Base-by-base conservation (phyloP, 345 rosid species). In the Pistacia vera region DNA sequence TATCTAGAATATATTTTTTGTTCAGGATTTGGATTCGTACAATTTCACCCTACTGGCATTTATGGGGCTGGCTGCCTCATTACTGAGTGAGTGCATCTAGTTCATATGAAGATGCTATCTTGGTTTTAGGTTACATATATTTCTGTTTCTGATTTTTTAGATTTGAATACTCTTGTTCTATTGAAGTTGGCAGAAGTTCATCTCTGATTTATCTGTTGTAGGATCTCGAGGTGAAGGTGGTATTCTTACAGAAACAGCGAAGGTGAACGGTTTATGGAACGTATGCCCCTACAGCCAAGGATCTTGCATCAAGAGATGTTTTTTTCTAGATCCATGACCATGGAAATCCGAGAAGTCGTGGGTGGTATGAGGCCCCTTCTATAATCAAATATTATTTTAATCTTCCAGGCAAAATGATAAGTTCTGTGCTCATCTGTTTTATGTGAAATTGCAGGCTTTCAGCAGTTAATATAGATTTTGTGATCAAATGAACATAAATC, bases 171-270 rank as follows among this genome's bases (percentile, higher is more conserved):
- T 51, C 17, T 73, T 51, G 30, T 64, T 75, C 18, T 28, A 5
- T 64, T 58, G 66, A 52, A 62, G 63, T 46, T 72, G 36, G 22
- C 20, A 1, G 8, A 46, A 16, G 61, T 35, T 65, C 70, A 33
- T 63, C 70, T 61, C 74, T 70, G 51, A 35, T 76, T 44, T 41
- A 28, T 79, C 22, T 78, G 69, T 68, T 16, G 75, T 72, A 96
- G 99, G 99, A 82, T 96, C 99, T 77, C 97, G 99, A 36, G 99
- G 99, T 63, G 99, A 96, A 88, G 99, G 99, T 73, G 99, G 99
- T 79, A 96, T 96, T 75, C 97, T 96, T n/a, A n/a, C 64, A 86
- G 99, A 83, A 96, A 96, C 74, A 90, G 92, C 70, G 99, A 96
- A 85, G 99, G 99, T 76, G 99, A 96, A 78, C 87, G 99, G 54